phyloP scores from a whole-genome alignment of 2,329 filamentous ascomycete species.

The Lecanicillium sp. region DNA sequence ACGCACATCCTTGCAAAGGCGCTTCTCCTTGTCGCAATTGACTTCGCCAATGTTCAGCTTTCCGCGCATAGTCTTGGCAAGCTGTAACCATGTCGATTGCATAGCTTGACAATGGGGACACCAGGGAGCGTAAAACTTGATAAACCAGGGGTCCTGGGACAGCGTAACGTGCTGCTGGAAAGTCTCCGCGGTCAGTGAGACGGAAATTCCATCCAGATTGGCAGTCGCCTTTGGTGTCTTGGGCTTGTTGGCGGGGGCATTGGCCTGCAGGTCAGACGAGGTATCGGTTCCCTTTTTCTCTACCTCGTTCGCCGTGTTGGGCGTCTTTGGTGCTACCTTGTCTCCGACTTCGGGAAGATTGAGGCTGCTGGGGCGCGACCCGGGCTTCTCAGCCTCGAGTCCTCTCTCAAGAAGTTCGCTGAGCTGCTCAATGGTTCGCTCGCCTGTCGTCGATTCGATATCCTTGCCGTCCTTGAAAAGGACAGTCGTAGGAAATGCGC shows the following conservation, averaged over 20 bases:
- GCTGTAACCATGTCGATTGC: conserved; percentile 80
- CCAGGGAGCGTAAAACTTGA: conserved; percentile 99
- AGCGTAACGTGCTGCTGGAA: conserved; percentile 82
- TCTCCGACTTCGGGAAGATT: conserved; percentile 66
- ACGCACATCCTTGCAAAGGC: conserved; percentile 85
- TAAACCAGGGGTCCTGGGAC: conserved; percentile 89
- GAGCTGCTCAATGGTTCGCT: conserved; percentile 57
- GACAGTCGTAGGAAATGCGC: conserved; percentile 66
- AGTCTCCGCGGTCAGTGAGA: conserved; percentile 69
- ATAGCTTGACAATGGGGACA: conserved; percentile 92
- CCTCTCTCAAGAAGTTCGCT: conserved; percentile 66
- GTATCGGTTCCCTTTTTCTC: conserved; percentile 6
- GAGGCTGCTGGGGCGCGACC: conserved; percentile 61
- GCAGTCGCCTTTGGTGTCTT: conserved; percentile 20
- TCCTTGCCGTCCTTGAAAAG: conserved; percentile 73
- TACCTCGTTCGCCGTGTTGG: conserved; percentile 2
- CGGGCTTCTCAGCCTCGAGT: conserved; percentile 71
- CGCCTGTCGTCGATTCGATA: conserved; percentile 55
- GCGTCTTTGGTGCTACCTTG: conserved; percentile 27
- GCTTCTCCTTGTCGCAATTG: conserved; percentile 79
- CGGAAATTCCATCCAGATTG: conserved; percentile 69
- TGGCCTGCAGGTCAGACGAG: not conserved
- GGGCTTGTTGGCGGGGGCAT: conserved; percentile 11
- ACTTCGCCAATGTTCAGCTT: conserved; percentile 90
- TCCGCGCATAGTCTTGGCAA: conserved; percentile 86